Evolutionary conservation across 208 protist genomes (phyloP).

Genomic region (Leishmania turanica): DNA sequence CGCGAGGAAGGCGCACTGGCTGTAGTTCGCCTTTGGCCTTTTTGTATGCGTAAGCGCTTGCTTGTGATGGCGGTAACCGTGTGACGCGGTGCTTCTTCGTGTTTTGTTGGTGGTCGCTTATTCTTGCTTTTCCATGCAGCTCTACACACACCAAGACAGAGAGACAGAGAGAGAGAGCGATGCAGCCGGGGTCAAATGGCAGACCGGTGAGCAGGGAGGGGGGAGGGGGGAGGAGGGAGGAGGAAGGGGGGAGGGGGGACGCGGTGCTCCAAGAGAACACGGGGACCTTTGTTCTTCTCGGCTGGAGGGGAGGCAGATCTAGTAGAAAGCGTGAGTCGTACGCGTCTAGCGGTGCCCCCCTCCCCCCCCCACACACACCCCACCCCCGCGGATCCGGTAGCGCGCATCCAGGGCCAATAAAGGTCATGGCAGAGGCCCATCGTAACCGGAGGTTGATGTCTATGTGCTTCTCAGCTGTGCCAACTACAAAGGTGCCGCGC

Average conservation of each 20-base stretch:
- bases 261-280: not conserved
- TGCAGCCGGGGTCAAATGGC: too few relatives aligned
- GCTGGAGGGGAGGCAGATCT: not conserved
- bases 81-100: not conserved
- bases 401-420: not conserved
- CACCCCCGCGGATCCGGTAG: not conserved
- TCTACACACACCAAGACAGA: not conserved
- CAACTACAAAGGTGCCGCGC: not conserved
- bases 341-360: too few relatives aligned
- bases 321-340: too few relatives aligned
- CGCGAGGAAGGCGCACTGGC: not conserved
- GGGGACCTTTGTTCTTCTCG: not conserved
- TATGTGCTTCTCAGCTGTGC: not conserved
- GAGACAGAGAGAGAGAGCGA: not conserved
- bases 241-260: not conserved
- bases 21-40: not conserved
- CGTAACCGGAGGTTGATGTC: not conserved
- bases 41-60: not conserved
- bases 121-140: not conserved
- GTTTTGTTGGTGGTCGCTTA: not conserved
- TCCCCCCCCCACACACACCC: too few relatives aligned
- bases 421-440: not conserved
- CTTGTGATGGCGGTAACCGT: not conserved
- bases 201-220: not conserved
- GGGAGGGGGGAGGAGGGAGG: not conserved